Evolutionary conservation across 345 rosid species (phyloP).

Genomic region (Pelargonium nanum): DNA sequence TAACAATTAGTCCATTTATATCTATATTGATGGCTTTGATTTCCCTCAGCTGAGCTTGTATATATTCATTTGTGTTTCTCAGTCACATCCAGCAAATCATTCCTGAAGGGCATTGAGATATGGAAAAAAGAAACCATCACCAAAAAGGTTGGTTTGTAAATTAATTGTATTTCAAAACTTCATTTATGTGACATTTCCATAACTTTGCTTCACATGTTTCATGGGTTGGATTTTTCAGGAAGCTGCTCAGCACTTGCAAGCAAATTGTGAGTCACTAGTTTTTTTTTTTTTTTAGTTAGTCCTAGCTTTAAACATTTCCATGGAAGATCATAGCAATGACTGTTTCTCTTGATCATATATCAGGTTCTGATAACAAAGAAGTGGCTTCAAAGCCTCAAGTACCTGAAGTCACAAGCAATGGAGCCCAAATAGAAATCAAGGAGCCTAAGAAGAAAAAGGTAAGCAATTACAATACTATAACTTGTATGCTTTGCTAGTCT

Average conservation of each 20-base stretch:
- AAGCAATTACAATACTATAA: background rate
- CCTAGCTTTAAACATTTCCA: background rate
- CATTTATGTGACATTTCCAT: background rate
- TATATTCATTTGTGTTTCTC: background rate
- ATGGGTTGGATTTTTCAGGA: background rate
- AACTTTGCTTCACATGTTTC: background rate
- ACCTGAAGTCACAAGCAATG: constrained; percentile 18
- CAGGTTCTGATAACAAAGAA: constrained; percentile 22
- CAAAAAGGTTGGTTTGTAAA: background rate
- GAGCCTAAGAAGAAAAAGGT: constrained; percentile 18
- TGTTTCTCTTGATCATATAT: background rate
- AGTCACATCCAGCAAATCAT: background rate
- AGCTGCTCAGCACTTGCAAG: background rate
- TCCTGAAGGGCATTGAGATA: constrained; percentile 1
- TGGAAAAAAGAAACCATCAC: constrained; percentile 1
- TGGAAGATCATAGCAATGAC: background rate
- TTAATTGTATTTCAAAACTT: background rate
- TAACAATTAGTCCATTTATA: too few species aligned
- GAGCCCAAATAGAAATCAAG: constrained; percentile 1
- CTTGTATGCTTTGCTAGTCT: background rate
- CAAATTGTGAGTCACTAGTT: background rate
- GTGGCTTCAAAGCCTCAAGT: constrained; percentile 19
- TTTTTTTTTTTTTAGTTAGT: too few species aligned
- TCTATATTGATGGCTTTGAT: too few species aligned
- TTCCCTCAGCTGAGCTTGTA: too few species aligned